Evolutionary conservation across 2,329 filamentous ascomycete genomes (phyloP).

Genomic region (Fusarium globosum): DNA sequence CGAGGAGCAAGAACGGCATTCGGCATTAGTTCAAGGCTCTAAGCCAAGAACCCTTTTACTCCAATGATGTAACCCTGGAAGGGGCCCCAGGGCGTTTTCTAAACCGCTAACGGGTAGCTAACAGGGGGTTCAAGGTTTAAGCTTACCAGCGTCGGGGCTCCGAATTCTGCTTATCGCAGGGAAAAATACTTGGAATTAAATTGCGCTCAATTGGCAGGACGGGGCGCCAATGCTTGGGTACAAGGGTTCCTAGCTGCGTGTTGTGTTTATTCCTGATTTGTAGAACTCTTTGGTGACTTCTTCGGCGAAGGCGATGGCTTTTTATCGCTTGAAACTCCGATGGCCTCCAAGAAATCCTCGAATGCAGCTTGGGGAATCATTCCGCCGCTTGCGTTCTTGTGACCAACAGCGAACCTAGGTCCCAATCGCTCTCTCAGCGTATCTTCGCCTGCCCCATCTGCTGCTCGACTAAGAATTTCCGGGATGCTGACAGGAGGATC

Average conservation of each 20-base stretch:
- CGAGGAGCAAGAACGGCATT: background rate
- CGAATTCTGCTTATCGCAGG: background rate
- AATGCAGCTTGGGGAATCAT: slow-evolving; percentile 71
- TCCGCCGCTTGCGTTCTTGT: slow-evolving; percentile 75
- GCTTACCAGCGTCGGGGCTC: background rate
- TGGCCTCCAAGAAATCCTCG: slow-evolving; percentile 69
- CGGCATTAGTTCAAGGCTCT: background rate
- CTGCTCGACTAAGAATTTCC: slow-evolving; percentile 64
- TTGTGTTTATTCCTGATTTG: slow-evolving; percentile 59
- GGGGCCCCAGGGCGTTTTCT: background rate
- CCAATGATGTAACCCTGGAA: background rate
- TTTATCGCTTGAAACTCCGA: slow-evolving; percentile 60
- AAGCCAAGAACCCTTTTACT: background rate
- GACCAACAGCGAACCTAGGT: slow-evolving; percentile 72
- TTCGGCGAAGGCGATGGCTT: slow-evolving; percentile 53
- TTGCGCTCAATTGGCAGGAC: background rate
- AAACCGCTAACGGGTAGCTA: background rate
- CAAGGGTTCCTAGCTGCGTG: slow-evolving; percentile 39
- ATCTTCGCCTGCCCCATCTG: slow-evolving; percentile 53
- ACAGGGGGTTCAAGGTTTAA: background rate
- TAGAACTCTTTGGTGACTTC: slow-evolving; percentile 36
- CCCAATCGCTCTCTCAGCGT: slow-evolving; percentile 63
- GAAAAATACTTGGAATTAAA: background rate
- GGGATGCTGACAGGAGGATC: slow-evolving; percentile 73
- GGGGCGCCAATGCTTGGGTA: background rate